These are phyloP conservation scores for Arthromyces matolae DNA, from an alignment of 768 basidiomycete species.

Conservation along the genomic window DNA sequence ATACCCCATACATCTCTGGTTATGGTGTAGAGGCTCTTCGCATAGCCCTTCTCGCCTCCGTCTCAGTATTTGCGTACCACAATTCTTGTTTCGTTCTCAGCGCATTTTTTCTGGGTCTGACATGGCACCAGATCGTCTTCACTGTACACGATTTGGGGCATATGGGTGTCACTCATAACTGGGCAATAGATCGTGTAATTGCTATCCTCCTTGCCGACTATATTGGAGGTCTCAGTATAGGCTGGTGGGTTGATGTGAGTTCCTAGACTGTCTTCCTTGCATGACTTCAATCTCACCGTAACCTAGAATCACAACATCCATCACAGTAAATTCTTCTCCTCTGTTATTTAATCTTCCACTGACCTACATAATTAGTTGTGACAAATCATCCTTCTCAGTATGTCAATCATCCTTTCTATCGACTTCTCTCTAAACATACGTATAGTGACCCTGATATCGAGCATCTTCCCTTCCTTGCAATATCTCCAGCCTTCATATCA, in stretches of 20 bases:
- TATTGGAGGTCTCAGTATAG: conserved; percentile 88
- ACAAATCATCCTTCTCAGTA: conserved; percentile 98
- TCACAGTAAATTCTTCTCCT: conserved; percentile 13
- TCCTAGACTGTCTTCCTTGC: conserved; percentile 2
- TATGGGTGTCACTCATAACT: conserved; percentile 87
- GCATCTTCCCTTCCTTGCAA: conserved; percentile 92
- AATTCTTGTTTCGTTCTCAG: conserved; percentile 66
- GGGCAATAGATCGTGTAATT: conserved; percentile 74
- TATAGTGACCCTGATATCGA: conserved; percentile 79
- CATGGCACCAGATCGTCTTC: conserved; percentile 96
- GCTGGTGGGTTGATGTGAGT: conserved; percentile 98
- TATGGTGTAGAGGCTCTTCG: conserved; percentile 89
- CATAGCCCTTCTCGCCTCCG: conserved; percentile 59
- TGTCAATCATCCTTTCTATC: conserved; percentile 21
- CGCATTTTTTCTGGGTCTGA: conserved; percentile 77
- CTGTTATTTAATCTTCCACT: conserved; percentile 11
- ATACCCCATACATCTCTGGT: conserved; percentile 77
- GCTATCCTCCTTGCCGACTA: conserved; percentile 81
- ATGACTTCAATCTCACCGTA: conserved; percentile 9
- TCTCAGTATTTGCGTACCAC: conserved; percentile 60
- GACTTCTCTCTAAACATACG: conserved; percentile 8
- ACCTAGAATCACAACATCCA: conserved; percentile 65
- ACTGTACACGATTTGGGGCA: conserved; percentile 93
- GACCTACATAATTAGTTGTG: conserved; percentile 80
- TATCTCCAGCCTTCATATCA: conserved; percentile 81